Conservation (phyloP, 2,329 filamentous ascomycete species). For the Dactylonectria estremocensis region DNA sequence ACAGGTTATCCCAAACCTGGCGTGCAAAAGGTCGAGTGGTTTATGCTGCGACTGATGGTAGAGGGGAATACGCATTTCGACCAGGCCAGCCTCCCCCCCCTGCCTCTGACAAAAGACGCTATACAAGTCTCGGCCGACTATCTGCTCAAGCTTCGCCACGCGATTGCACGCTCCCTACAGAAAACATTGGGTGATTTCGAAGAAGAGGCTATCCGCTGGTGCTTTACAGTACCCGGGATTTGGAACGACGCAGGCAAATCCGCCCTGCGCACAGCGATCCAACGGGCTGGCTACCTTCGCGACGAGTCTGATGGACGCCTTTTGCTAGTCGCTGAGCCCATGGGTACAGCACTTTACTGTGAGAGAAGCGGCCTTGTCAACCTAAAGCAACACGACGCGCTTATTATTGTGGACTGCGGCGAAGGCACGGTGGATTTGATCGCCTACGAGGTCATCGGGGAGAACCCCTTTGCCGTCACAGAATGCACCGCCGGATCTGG, state of each 20-base stretch:
- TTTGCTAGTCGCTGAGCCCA: conserved; percentile 94
- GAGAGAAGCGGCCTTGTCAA: conserved; percentile 96
- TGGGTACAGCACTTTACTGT: conserved; percentile 97
- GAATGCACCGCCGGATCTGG: conserved; percentile 97
- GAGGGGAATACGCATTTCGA: conserved; percentile 99
- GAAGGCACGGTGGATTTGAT: conserved; percentile 99
- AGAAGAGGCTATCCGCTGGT: conserved; percentile 97
- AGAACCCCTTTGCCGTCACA: conserved; percentile 94
- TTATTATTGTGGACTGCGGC: conserved; percentile 97
- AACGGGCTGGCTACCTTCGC: conserved; percentile 95
- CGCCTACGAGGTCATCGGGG: conserved; percentile 97
- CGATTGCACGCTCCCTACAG: conserved; percentile 94
- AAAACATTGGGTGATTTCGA: conserved; percentile 97
- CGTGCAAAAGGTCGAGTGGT: conserved; percentile 99
- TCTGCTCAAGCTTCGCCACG: conserved; percentile 96
- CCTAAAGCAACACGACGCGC: conserved; percentile 94
- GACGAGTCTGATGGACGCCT: conserved; percentile 98
- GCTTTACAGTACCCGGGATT: conserved; percentile 97
- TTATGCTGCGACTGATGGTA: conserved; percentile 98
- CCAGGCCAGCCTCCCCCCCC: conserved; percentile 96
- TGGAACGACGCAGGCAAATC: conserved; percentile 99
- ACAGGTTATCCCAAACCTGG: conserved; percentile 98
- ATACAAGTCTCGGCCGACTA: conserved; percentile 99
- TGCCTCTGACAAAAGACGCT: conserved; percentile 97
- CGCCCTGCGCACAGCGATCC: conserved; percentile 92